Conservation (phyloP, 331 rosid species). For the Stylosanthes scabra region DNA sequence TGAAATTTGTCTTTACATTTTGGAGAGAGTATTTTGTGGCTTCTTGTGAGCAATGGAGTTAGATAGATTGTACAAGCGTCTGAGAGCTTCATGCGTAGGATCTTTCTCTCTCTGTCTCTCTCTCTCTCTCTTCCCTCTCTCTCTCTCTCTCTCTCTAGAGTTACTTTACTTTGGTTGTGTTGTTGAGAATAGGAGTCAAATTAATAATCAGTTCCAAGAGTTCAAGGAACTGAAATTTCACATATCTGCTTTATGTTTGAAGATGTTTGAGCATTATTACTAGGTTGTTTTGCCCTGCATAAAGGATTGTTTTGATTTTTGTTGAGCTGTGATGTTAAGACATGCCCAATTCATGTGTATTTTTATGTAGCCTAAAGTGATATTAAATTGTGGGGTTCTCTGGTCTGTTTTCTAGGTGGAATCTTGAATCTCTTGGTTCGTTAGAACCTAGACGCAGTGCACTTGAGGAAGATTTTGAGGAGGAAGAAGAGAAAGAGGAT, state of each 20-base stretch:
- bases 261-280: not conserved
- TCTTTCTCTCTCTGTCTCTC: not conserved
- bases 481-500: constrained; percentile 98
- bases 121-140: too few species aligned
- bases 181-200: not conserved
- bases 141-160: not conserved
- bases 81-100: not conserved
- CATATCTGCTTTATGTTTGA: not conserved
- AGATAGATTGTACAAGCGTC: not conserved
- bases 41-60: too few species aligned
- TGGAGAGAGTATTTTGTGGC: too few species aligned
- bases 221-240: not conserved
- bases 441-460: constrained; percentile 90
- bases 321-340: not conserved
- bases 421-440: constrained; percentile 67
- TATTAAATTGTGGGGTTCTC: not conserved
- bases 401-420: constrained; percentile 63
- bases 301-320: not conserved
- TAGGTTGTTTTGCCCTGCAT: not conserved
- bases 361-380: not conserved
- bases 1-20: too few species aligned
- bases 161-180: too few species aligned
- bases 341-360: not conserved
- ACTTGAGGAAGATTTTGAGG: constrained; percentile 97
- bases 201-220: not conserved